Evolutionary conservation across 2,329 filamentous ascomycete genomes (phyloP).

Genomic region (Aspergillus brunneoviolaceus): DNA sequence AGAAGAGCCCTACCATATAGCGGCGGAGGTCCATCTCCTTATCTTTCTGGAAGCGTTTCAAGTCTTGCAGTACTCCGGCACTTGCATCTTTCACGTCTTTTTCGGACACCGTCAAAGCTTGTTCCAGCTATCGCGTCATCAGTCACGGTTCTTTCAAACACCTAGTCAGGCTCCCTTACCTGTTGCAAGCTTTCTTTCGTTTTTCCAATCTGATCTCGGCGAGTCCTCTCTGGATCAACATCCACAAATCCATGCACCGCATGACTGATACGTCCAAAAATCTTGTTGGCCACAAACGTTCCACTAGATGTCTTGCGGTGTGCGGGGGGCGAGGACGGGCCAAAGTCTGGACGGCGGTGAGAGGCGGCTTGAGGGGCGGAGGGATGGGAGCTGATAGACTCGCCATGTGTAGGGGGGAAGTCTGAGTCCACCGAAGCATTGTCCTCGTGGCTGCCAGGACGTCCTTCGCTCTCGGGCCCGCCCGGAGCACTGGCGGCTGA

Average conservation of each 20-base stretch:
- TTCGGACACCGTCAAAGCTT: constrained; percentile 82
- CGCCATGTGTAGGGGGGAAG: constrained; percentile 85
- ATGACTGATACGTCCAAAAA: constrained; percentile 93
- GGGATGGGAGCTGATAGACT: constrained; percentile 54
- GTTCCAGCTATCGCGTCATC: constrained; percentile 66
- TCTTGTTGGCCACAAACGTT: constrained; percentile 88
- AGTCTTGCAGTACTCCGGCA: constrained; percentile 78
- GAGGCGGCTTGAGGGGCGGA: constrained; percentile 66
- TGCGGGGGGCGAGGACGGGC: constrained; percentile 38
- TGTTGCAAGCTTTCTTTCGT: constrained; percentile 80
- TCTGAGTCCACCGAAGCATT: constrained; percentile 93
- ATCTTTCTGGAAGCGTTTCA: constrained; percentile 89
- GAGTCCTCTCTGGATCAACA: constrained; percentile 88
- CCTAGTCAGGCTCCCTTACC: constrained; percentile 33
- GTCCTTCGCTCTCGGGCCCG: constrained; percentile 43
- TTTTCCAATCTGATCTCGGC: constrained; percentile 92
- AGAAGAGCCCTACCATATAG: constrained; percentile 76
- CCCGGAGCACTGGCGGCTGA: constrained; percentile 45
- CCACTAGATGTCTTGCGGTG: constrained; percentile 82
- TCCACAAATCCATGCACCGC: constrained; percentile 96
- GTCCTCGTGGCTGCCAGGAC: constrained; percentile 66
- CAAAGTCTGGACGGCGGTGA: constrained; percentile 39
- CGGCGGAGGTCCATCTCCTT: constrained; percentile 92
- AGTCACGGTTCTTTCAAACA: constrained; percentile 2
- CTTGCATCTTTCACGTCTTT: constrained; percentile 94